Evolutionary conservation across 495 filamentous ascomycete genomes (phyloP).

Genomic region (Clohesyomyces aquaticus): DNA sequence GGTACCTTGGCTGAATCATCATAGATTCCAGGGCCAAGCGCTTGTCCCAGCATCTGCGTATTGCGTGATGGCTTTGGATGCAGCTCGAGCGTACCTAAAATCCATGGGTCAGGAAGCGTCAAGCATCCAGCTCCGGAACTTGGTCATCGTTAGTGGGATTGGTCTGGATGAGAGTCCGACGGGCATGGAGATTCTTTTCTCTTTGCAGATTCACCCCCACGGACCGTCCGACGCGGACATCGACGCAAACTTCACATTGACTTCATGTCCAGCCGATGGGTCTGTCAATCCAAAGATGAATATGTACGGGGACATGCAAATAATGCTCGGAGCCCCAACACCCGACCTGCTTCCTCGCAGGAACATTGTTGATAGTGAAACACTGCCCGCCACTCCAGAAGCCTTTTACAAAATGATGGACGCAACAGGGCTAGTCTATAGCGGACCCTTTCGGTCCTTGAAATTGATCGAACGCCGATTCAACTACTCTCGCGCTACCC

Average conservation of each 20-base stretch:
- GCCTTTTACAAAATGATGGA: background rate
- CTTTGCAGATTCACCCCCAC: background rate
- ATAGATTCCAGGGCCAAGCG: background rate
- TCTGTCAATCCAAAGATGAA: background rate
- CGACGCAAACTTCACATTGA: background rate
- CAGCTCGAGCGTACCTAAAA: background rate
- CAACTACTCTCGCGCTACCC: background rate
- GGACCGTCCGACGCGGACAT: background rate
- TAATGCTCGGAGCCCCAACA: background rate
- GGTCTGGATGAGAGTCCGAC: background rate
- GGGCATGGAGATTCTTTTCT: background rate
- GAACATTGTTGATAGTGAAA: background rate
- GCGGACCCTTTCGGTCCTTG: background rate
- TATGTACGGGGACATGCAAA: background rate
- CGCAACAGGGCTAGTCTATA: background rate
- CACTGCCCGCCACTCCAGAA: background rate
- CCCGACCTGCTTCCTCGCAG: background rate
- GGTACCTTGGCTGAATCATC: background rate
- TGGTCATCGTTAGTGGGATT: background rate
- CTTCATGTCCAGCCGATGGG: background rate
- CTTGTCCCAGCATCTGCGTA: background rate
- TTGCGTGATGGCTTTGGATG: background rate
- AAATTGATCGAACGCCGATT: background rate
- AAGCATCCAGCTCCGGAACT: background rate
- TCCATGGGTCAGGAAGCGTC: background rate